Base-by-base conservation (phyloP, 176 grass and related monocot species). In the Leersia perrieri region DNA sequence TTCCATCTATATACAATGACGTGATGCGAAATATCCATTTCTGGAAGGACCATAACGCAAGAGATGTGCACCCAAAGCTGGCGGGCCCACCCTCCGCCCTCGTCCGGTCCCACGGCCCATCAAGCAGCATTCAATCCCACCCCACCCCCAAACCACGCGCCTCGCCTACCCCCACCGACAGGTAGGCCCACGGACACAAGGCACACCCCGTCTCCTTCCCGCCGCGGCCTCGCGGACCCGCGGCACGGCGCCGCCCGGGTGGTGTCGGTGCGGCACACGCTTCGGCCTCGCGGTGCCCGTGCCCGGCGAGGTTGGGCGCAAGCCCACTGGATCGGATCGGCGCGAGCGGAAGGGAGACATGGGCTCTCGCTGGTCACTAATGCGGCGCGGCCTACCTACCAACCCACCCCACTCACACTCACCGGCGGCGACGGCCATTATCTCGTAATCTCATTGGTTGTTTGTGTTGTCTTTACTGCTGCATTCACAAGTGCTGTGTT, bases 201-300 rank as follows among this genome's bases (percentile, higher is more conserved):
- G 60, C 15, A 0, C 80, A 0, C 7, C 22, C 51, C 7, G 51
- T 9, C 20, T 9, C 20, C 49, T 8, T n/a, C 49, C 49, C 49
- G 14, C 15, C 45, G 12, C 42, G 11, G n/a, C n/a, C n/a, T n/a
- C n/a, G n/a, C n/a, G n/a, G n/a, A n/a, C n/a, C n/a, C n/a, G n/a
- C n/a, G n/a, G n/a, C n/a, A n/a, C n/a, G n/a, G n/a, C n/a, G n/a
- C n/a, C n/a, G n/a, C n/a, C n/a, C n/a, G n/a, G n/a, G n/a, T n/a
- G 11, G 63, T 68, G 77, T 63, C 80, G 80, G 70, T 82, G 68
- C 36, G n/a, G n/a, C n/a, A n/a, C n/a, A n/a, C n/a, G n/a, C n/a
- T n/a, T n/a, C n/a, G n/a, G n/a, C n/a, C n/a, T n/a, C n/a, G n/a
- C n/a, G n/a, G n/a, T n/a, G n/a, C n/a, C n/a, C n/a, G n/a, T n/a